phyloP scores from a whole-genome alignment of 768 basidiomycete genomes.

The Lentinula guzmanii region DNA sequence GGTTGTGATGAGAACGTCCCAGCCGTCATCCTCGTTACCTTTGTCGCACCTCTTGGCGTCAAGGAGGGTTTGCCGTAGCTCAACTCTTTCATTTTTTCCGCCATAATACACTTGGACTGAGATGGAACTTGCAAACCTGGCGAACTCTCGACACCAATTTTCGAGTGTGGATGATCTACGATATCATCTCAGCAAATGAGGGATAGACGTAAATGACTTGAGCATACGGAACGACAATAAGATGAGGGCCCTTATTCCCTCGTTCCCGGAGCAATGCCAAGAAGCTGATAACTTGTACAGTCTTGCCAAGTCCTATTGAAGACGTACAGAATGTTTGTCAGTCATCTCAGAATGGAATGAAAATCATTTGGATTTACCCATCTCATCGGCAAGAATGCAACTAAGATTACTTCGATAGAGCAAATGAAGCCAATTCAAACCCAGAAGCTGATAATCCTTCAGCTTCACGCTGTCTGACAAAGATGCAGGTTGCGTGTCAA shows the following conservation, averaged over 20 bases:
- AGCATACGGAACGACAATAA: constrained; percentile 84
- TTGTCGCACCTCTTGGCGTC: constrained; percentile 44
- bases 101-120: constrained; percentile 91
- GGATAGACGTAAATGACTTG: not conserved
- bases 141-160: constrained; percentile 98
- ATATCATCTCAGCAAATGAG: not conserved
- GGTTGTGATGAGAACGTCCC: constrained; percentile 94
- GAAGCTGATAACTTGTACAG: constrained; percentile 97
- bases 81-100: constrained; percentile 76
- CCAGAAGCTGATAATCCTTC: constrained; percentile 96
- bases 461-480: constrained; percentile 64
- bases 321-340: constrained; percentile 6
- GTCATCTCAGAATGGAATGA: constrained; percentile 3
- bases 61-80: constrained; percentile 65
- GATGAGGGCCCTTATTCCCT: constrained; percentile 78
- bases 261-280: constrained; percentile 82
- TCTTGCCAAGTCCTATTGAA: constrained; percentile 86
- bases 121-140: constrained; percentile 82
- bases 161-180: constrained; percentile 89
- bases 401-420: constrained; percentile 76
- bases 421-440: constrained; percentile 95
- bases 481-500: constrained; percentile 67
- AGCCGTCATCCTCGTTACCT: constrained; percentile 45
- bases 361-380: constrained; percentile 59
- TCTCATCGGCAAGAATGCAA: constrained; percentile 98